Evolutionary conservation across 2,329 filamentous ascomycete species (phyloP), one percentile per base, ranked within the genome.

Genomic region (Septoria linicola): DNA sequence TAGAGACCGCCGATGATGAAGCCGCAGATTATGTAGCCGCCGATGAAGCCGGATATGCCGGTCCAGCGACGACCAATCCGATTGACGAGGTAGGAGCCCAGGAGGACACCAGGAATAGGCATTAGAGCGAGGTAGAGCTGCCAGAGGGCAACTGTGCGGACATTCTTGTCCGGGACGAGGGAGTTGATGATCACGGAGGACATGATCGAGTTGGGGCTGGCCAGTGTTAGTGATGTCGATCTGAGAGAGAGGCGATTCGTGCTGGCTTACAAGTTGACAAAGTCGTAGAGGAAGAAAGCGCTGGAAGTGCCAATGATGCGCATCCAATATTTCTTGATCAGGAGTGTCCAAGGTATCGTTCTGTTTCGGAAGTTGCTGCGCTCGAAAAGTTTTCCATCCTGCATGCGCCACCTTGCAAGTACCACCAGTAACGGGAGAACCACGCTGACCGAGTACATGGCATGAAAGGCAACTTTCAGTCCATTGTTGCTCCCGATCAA

Each of bases 1-100:
- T 77, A 79, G 1, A 75, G 66, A 39, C 72, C 71, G 16, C 78
- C 76, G 40, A 80, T 77, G 41, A 78, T 76, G 25, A 80, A 68
- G 1, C 77, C 77, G 45, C 80, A 76, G 34, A 80, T 63, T 7
- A 78, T 62, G 48, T 79, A 78, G 13, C 76, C 75, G 5, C 64
- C 44, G 8, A 58, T 65, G 58, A 80, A 78, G 0, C 77, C 76
- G 8, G 77, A 58, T 68, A 77, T 78, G 68, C 77, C 78, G 17
- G 75, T 74, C 34, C 73, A 73, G 42, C 76, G 75, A 4, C 78
- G 71, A 5, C 77, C 77, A 10, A 80, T 61, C 2, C 66, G 65
- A 55, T 79, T 73, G 47, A 73, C 76, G 3, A 80, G 70, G 30
- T 65, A 70, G 0, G 76, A 76, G 2, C 77, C 78, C 8, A 79